phyloP scores from a whole-genome alignment of 495 filamentous ascomycete species.

The Hypoxylon fragiforme region DNA sequence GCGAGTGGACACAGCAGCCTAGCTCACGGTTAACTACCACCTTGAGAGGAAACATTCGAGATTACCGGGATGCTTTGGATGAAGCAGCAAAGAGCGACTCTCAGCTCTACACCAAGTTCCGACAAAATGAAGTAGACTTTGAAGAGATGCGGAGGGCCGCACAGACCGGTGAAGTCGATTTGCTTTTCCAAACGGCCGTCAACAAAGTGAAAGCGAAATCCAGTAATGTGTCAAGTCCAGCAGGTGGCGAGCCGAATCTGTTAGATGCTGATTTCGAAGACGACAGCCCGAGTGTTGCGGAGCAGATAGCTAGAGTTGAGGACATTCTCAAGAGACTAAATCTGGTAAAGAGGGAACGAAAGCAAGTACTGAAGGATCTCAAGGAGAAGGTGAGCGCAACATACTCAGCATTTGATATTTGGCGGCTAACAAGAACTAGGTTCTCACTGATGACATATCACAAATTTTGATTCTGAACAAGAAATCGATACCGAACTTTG shows the following conservation, averaged over 20 bases:
- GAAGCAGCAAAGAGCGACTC: conserved; percentile 87
- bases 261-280: conserved; percentile 92
- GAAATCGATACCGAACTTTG: conserved; percentile 86
- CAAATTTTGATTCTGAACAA: conserved; percentile 97
- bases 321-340: conserved; percentile 90
- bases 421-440: conserved; percentile 56
- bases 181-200: conserved; percentile 81
- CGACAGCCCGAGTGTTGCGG: conserved; percentile 73
- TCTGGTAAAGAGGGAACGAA: conserved; percentile 84
- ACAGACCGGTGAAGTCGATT: conserved; percentile 84
- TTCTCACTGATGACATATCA: conserved; percentile 94
- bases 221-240: conserved; percentile 60
- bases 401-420: background rate
- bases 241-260: conserved; percentile 70
- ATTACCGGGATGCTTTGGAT: conserved; percentile 84
- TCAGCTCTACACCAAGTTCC: conserved; percentile 80
- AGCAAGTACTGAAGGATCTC: conserved; percentile 91
- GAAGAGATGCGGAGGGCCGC: conserved; percentile 94
- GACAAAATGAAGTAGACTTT: conserved; percentile 83
- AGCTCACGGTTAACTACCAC: conserved; percentile 87
- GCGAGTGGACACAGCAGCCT: conserved; percentile 96
- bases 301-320: conserved; percentile 88
- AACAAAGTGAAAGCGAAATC: conserved; percentile 63
- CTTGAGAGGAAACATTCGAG: conserved; percentile 79
- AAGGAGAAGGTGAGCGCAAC: conserved; percentile 81